These are phyloP conservation scores for Crucibulum parvulum DNA, from an alignment of 1,284 basidiomycete genomes.

Conservation along the genomic window DNA sequence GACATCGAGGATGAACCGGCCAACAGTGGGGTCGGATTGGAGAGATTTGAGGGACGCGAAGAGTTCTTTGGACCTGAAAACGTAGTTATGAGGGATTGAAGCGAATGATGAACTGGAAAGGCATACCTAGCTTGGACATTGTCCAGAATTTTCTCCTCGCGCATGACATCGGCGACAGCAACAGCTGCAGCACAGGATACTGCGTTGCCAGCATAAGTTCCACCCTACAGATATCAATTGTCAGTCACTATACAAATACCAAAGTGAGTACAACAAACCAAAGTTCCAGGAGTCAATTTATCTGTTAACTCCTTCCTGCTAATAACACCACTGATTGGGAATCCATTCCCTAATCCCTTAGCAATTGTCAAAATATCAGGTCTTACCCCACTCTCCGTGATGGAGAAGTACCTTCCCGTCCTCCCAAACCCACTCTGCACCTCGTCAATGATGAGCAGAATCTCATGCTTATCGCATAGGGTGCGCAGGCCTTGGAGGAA, in stretches of 20 bases:
- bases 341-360: conserved; percentile 95
- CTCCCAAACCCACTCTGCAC: conserved; percentile 92
- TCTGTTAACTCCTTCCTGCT: conserved; percentile 86
- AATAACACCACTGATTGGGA: conserved; percentile 90
- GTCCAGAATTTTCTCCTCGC: conserved; percentile 77
- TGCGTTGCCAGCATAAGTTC: conserved; percentile 91
- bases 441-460: conserved; percentile 86
- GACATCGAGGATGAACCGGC: conserved; percentile 73
- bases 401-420: conserved; percentile 87
- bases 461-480: conserved; percentile 88
- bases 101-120: not conserved
- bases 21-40: conserved; percentile 56
- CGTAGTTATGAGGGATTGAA: not conserved
- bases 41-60: conserved; percentile 66
- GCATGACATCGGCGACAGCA: conserved; percentile 82
- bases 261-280: conserved; percentile 53
- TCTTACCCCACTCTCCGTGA: conserved; percentile 80
- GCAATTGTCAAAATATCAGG: conserved; percentile 93
- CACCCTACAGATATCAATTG: conserved; percentile 58
- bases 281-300: conserved; percentile 79
- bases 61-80: conserved; percentile 74
- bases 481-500: conserved; percentile 84
- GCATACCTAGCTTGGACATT: conserved; percentile 79
- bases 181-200: conserved; percentile 89
- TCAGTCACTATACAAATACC: conserved; percentile 5